Evolutionary conservation across 306 rosid genomes (phyloP).

Genomic region (Cicer chorassanicum): DNA sequence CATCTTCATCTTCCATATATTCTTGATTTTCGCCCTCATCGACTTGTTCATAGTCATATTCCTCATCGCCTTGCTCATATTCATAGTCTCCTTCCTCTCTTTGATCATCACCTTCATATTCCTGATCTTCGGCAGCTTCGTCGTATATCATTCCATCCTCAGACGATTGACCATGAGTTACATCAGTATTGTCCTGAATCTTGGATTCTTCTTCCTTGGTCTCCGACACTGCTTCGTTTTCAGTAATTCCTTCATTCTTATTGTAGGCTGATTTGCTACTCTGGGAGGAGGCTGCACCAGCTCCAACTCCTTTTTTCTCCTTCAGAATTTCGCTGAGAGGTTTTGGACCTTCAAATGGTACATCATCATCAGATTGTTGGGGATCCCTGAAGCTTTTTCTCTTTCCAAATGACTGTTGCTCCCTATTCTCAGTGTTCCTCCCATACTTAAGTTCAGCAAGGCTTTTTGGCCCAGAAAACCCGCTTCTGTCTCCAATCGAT

Average conservation of each 20-base stretch:
- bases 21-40: conserved; percentile 77
- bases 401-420: conserved; percentile 63
- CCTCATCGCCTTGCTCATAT: conserved; percentile 81
- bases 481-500: conserved; percentile 50
- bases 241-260: conserved; percentile 13
- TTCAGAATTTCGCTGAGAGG: conserved; percentile 94
- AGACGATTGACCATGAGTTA: conserved; percentile 46
- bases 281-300: conserved; percentile 51
- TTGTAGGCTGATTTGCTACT: conserved; percentile 49
- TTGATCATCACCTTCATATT: conserved; percentile 68
- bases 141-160: conserved; percentile 72
- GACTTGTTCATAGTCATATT: conserved; percentile 57
- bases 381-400: conserved; percentile 54
- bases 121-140: conserved; percentile 64
- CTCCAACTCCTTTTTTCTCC: conserved; percentile 67
- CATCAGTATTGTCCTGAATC: conserved; percentile 46
- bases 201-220: conserved; percentile 55
- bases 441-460: conserved; percentile 72
- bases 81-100: conserved; percentile 78
- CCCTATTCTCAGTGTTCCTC: conserved; percentile 53
- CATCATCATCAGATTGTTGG: conserved; percentile 60
- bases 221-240: conserved; percentile 36
- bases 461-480: conserved; percentile 69
- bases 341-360: conserved; percentile 84
- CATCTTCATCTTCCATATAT: conserved; percentile 76